Evolutionary conservation across 495 filamentous ascomycete genomes (phyloP).

Genomic region (Pyronema omphalodes): DNA sequence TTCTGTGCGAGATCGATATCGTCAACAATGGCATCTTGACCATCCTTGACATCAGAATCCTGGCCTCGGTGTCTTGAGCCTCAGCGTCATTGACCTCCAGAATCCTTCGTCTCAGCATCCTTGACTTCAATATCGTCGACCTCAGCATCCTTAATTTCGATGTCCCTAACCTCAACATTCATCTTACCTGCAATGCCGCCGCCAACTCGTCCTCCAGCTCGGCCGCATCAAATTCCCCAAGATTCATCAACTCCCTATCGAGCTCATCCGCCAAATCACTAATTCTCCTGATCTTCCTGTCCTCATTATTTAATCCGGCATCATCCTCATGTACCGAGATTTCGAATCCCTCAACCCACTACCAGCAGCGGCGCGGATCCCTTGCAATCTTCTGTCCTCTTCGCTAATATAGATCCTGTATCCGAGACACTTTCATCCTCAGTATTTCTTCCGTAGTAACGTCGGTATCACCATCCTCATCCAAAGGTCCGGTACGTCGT

Average conservation of each 20-base stretch:
- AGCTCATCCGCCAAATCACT: conserved; percentile 19
- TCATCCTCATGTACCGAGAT: conserved; percentile 5
- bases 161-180: too few species aligned
- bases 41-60: too few species aligned
- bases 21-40: too few species aligned
- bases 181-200: too few species aligned
- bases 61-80: too few species aligned
- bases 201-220: conserved; percentile 1
- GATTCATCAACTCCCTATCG: conserved; percentile 16
- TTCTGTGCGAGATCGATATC: too few species aligned
- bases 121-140: too few species aligned
- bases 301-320: conserved; percentile 1
- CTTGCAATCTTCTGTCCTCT: conserved; percentile 17
- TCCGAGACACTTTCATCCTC: background rate
- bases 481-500: conserved; percentile 8
- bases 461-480: conserved; percentile 7
- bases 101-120: too few species aligned
- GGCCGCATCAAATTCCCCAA: conserved; percentile 6
- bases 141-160: too few species aligned
- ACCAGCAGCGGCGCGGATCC: conserved; percentile 11
- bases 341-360: conserved; percentile 5
- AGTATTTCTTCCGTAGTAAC: conserved; percentile 7
- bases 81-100: too few species aligned
- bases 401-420: conserved; percentile 6
- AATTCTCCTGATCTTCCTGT: conserved; percentile 10